These are phyloP conservation scores for Chlorencoelia australis DNA, from an alignment of 2,329 filamentous ascomycete species.

Conservation along the genomic window DNA sequence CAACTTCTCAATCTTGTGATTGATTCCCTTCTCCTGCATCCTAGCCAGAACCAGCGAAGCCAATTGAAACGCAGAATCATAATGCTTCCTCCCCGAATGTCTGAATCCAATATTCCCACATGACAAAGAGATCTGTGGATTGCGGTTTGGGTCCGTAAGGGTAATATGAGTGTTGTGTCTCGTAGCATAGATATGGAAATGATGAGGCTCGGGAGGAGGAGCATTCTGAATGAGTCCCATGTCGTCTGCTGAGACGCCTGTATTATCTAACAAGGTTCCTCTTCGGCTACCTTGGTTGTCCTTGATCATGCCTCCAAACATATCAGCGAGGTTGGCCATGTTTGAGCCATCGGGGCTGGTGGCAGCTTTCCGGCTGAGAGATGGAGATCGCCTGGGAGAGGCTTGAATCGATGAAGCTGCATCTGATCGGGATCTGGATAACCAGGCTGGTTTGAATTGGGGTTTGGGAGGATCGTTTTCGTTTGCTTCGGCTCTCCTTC, in stretches of 20 bases:
- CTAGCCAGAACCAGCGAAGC: conserved; percentile 73
- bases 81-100: conserved; percentile 69
- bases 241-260: neutral
- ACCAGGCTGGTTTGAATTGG: neutral
- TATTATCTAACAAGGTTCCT: neutral
- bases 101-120: conserved; percentile 87
- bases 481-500: conserved; percentile 15
- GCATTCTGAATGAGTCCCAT: neutral
- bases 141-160: conserved; percentile 69
- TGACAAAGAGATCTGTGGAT: conserved; percentile 70
- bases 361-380: conserved; percentile 4
- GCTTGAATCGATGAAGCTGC: neutral
- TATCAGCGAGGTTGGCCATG: neutral
- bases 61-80: conserved; percentile 89
- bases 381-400: neutral
- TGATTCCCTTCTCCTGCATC: conserved; percentile 72
- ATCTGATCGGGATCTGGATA: neutral
- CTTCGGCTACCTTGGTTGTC: neutral
- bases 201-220: conserved; percentile 52
- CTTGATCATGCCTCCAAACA: neutral
- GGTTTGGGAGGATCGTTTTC: conserved; percentile 1
- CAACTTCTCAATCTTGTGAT: conserved; percentile 63
- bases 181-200: conserved; percentile 76
- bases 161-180: conserved; percentile 97
- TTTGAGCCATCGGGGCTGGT: neutral